These are phyloP conservation scores for Ogataea nakhonphanomensis DNA, from an alignment of 805 yeast species.

Conservation along the genomic window DNA sequence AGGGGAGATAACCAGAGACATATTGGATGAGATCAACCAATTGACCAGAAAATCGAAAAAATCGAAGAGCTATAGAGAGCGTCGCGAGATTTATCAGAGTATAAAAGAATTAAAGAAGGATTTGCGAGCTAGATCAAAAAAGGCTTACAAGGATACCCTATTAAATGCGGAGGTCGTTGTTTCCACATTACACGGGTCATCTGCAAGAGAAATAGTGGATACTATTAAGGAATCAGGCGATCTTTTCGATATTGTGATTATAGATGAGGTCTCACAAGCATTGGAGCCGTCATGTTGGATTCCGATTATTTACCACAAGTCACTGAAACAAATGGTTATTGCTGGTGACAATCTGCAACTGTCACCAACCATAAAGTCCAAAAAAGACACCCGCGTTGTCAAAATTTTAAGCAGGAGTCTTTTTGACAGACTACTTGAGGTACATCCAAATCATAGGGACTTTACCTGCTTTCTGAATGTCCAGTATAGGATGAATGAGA, in stretches of 20 bases:
- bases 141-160: constrained; percentile 57
- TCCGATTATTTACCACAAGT: constrained; percentile 67
- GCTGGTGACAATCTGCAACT: constrained; percentile 94
- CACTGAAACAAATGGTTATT: constrained; percentile 57
- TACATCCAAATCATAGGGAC: constrained; percentile 42
- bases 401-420: constrained; percentile 58
- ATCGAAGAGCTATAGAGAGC: constrained; percentile 57
- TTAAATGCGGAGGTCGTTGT: constrained; percentile 64
- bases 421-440: constrained; percentile 70
- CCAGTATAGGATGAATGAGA: constrained; percentile 84
- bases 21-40: constrained; percentile 65
- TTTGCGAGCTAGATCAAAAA: constrained; percentile 59
- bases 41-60: constrained; percentile 43
- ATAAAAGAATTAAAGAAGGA: constrained; percentile 71
- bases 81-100: constrained; percentile 64
- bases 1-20: constrained; percentile 61
- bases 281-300: constrained; percentile 97
- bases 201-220: constrained; percentile 63
- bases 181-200: constrained; percentile 86
- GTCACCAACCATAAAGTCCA: constrained; percentile 82
- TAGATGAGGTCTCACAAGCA: constrained; percentile 94
- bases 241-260: constrained; percentile 74
- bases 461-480: constrained; percentile 57
- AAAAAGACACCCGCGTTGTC: constrained; percentile 37
- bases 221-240: constrained; percentile 35